Percentiles rank a stretch among this genome's conserved stretches.
phyloP scores from a whole-genome alignment of 495 filamentous ascomycete species.

The Podospora comata region DNA sequence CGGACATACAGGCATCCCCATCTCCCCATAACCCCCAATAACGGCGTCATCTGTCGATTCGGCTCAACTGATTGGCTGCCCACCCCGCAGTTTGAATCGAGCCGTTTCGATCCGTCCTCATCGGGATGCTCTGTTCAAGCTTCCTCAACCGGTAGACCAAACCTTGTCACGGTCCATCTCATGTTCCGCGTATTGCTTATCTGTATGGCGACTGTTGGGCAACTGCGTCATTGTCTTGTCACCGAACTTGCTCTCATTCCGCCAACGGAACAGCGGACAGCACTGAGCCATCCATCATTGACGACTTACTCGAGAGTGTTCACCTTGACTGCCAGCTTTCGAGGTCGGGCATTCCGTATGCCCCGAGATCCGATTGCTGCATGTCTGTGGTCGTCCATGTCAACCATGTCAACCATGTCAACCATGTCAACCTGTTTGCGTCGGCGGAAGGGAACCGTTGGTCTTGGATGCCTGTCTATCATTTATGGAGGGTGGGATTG shows the following conservation, averaged over 20 bases:
- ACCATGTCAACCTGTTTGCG: background rate
- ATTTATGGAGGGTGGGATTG: background rate
- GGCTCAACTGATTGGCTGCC: slow-evolving; percentile 1
- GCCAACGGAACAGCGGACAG: background rate
- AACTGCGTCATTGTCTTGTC: slow-evolving; percentile 1
- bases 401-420: no score
- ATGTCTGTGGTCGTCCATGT: background rate
- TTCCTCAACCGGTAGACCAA: background rate
- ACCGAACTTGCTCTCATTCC: background rate
- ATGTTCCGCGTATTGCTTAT: background rate
- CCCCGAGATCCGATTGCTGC: background rate
- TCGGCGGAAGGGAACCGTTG: no score
- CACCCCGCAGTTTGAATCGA: slow-evolving; percentile 1
- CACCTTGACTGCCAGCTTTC: background rate
- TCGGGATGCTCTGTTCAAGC: background rate
- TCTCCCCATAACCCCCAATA: background rate
- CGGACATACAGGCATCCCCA: slow-evolving; percentile 7
- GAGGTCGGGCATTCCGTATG: background rate
- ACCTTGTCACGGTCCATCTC: background rate
- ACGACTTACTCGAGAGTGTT: background rate
- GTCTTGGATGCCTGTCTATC: no score
- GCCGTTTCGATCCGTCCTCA: slow-evolving; percentile 5
- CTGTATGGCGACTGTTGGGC: background rate
- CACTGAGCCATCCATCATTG: background rate
- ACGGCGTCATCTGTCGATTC: slow-evolving; percentile 8